A percentile compares a stretch with the other conserved stretches of the same genome.
Evolutionary conservation across 805 yeast species (phyloP).

Genomic region (Jamesozyma rosinii): DNA sequence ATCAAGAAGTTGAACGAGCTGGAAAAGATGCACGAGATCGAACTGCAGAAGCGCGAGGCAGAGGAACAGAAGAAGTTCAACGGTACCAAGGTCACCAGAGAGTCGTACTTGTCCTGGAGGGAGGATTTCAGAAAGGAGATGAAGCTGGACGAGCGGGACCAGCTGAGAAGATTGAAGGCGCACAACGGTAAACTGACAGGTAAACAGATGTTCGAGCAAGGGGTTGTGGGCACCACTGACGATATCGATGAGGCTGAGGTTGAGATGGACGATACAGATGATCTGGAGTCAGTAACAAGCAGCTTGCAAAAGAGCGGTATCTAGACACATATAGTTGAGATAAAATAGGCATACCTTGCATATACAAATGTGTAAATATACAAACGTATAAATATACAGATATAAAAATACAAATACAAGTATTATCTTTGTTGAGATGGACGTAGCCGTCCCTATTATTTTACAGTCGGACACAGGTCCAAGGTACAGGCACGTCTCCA

Average conservation of each 20-base stretch:
- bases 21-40: constrained; percentile 52
- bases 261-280: constrained; percentile 8
- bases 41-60: constrained; percentile 54
- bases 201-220: constrained; percentile 79
- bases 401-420: no score
- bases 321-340: no score
- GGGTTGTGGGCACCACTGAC: constrained; percentile 67
- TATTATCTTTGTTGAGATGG: no score
- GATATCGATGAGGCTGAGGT: constrained; percentile 49
- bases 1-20: constrained; percentile 43
- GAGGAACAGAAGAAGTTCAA: constrained; percentile 82
- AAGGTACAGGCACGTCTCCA: no score
- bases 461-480: no score
- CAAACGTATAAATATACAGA: neutral
- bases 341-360: no score
- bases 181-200: constrained; percentile 80
- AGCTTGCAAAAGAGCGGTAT: neutral
- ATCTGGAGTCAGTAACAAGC: neutral
- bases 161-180: constrained; percentile 42
- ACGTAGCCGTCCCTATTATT: no score
- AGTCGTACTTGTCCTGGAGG: constrained; percentile 70
- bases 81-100: constrained; percentile 83
- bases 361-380: neutral
- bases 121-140: constrained; percentile 57
- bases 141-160: constrained; percentile 54